These are phyloP conservation scores for Psilocybe tampanensis DNA, from an alignment of 768 basidiomycete genomes.

Conservation along the genomic window DNA sequence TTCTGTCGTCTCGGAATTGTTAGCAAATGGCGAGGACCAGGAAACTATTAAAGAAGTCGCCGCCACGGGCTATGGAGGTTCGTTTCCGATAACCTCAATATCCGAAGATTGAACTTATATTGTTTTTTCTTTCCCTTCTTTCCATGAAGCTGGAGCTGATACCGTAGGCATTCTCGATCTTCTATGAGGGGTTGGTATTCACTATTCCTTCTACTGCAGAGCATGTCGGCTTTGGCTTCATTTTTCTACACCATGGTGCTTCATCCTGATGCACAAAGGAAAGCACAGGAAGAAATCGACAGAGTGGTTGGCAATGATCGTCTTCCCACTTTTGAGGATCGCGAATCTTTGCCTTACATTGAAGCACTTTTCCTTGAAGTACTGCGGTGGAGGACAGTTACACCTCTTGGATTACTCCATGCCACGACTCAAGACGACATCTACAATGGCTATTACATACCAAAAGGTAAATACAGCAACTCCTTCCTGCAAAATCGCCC, in stretches of 20 bases:
- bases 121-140: no score
- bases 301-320: slow-evolving; percentile 26
- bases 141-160: slow-evolving; percentile 3
- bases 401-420: slow-evolving; percentile 23
- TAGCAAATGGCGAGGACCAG: slow-evolving; percentile 8
- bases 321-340: slow-evolving; percentile 27
- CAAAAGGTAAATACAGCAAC: slow-evolving; percentile 12
- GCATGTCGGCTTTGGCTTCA: slow-evolving; percentile 1
- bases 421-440: slow-evolving; percentile 24
- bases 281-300: slow-evolving; percentile 35
- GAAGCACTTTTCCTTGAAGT: slow-evolving; percentile 17
- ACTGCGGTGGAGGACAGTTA: slow-evolving; percentile 20
- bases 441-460: slow-evolving; percentile 20
- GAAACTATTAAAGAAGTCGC: slow-evolving; percentile 12
- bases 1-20: slow-evolving; percentile 9
- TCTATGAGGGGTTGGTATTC: not conserved
- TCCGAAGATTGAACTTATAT: no score
- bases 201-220: not conserved
- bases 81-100: no score
- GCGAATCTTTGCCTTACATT: slow-evolving; percentile 24
- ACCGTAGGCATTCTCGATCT: not conserved
- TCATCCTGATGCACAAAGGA: slow-evolving; percentile 30
- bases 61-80: slow-evolving; percentile 19
- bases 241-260: slow-evolving; percentile 31
- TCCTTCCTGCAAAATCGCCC: not conserved